Evolutionary conservation across 768 basidiomycete species (phyloP), one percentile per base, ranked within the genome.

Genomic region (Suillus paluster): DNA sequence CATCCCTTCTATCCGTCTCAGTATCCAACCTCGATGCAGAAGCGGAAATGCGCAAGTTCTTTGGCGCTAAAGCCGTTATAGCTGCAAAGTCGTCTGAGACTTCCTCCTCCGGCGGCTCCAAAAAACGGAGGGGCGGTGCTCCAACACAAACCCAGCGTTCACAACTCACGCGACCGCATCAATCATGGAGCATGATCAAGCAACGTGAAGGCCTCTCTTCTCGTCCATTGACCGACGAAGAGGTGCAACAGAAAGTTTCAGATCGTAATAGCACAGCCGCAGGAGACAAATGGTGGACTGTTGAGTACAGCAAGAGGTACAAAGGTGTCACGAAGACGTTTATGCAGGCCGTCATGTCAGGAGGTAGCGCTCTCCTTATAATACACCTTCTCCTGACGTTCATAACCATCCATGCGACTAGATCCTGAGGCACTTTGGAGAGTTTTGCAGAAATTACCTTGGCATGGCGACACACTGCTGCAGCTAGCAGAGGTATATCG

Each of bases 401-500:
- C 42, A 67, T 46, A 9, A 5, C 3, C 21, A 6, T 38, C 14
- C 21, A 0, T 21, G 6, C 55, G n/a, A 14, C 17, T 58, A 93
- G 92, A 94, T 70, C 92, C 92, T 1, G 86, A 92, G 62, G 85
- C 86, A 3, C 84, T 99, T 49, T 90, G 87, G 75, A 83, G 86
- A 21, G 79, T 98, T 9, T 69, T 97, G n/a, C 82, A 86, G 27
- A 84, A 83, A 44, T 83, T 90, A 59, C 94, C 94, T 0, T 98
- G 94, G 86, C 97, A 99, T 67, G 92, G 89, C 1, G 97, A 99
- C 73, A 96, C 96, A 0, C 79, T 97, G 1, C 81, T 97, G 3
- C 94, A 96, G 68, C 77, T 96, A 15, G 87, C 91, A 3, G 94
- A 96, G 67, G 87, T 95, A 9, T 91, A 87, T 69, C 80, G 90